These are phyloP conservation scores for Bipolaris cookei DNA, from an alignment of 2,329 filamentous ascomycete species.

Conservation along the genomic window DNA sequence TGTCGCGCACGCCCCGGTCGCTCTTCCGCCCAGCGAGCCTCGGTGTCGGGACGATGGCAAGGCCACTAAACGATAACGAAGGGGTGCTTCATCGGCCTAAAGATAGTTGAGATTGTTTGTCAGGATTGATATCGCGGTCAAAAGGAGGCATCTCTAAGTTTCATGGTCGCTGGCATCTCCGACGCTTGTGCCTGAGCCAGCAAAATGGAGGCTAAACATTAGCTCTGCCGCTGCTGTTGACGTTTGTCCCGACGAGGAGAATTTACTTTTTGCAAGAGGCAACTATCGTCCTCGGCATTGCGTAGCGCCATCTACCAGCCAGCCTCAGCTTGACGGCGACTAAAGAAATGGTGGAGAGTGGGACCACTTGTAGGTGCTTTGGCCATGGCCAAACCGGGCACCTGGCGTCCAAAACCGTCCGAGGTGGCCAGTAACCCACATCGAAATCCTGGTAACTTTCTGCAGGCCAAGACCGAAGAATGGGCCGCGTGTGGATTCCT, in stretches of 20 bases:
- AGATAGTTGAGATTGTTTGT: background rate
- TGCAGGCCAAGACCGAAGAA: conserved; percentile 4
- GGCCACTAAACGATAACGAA: conserved; percentile 6
- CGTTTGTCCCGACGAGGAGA: conserved; percentile 12
- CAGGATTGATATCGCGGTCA: conserved; percentile 2
- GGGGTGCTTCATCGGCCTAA: conserved; percentile 6
- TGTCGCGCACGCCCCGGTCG: conserved; percentile 14
- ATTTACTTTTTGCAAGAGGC: conserved; percentile 7
- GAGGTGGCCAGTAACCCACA: background rate
- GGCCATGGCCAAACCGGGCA: conserved; percentile 5
- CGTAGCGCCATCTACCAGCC: conserved; percentile 9
- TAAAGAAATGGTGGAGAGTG: conserved; percentile 3
- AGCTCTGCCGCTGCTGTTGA: conserved; percentile 10
- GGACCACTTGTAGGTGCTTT: background rate
- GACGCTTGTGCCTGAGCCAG: conserved; percentile 11
- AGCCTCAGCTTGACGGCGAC: conserved; percentile 6
- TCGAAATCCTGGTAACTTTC: conserved; percentile 1
- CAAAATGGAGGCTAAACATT: conserved; percentile 3
- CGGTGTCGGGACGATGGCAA: conserved; percentile 8
- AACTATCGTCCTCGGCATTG: conserved; percentile 4
- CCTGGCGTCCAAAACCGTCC: conserved; percentile 1
- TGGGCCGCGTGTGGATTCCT: background rate
- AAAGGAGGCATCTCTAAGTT: conserved; percentile 4
- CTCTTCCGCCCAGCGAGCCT: conserved; percentile 10
- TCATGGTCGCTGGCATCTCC: conserved; percentile 2